A percentile compares a stretch with the other conserved stretches of the same genome.
These are phyloP conservation scores for Chaetoceros muelleri DNA, from an alignment of 108 stramenopile genomes.

Conservation along the genomic window DNA sequence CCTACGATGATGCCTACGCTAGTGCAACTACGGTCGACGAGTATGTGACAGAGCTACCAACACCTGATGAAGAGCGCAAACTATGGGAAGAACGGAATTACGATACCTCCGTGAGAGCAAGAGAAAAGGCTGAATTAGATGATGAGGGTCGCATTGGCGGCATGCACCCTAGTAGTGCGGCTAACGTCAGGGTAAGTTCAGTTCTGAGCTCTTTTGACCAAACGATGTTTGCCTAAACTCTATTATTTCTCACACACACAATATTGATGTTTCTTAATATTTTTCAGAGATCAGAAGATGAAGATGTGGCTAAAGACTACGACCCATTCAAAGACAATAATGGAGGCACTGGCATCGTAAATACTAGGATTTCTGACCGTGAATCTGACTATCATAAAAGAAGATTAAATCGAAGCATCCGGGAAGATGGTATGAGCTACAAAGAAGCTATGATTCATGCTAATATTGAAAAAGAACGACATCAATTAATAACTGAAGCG, in stretches of 20 bases:
- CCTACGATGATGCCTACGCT: slow-evolving; percentile 38
- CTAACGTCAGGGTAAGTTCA: neutral
- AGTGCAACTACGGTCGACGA: slow-evolving; percentile 12
- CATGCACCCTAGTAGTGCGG: slow-evolving; percentile 1
- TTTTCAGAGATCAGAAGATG: slow-evolving; percentile 7
- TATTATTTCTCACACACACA: neutral
- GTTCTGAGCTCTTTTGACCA: neutral
- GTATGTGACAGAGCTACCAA: slow-evolving; percentile 30
- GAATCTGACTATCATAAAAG: slow-evolving; percentile 86
- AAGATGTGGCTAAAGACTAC: slow-evolving; percentile 32
- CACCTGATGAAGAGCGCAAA: slow-evolving; percentile 29
- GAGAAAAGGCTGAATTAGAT: slow-evolving; percentile 16
- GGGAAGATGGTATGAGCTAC: slow-evolving; percentile 70
- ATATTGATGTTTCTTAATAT: neutral
- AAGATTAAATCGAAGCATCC: slow-evolving; percentile 56
- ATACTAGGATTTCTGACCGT: slow-evolving; percentile 74
- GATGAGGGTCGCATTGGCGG: slow-evolving; percentile 23
- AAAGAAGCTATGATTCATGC: slow-evolving; percentile 83
- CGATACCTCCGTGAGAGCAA: slow-evolving; percentile 5
- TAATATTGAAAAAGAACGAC: slow-evolving; percentile 51
- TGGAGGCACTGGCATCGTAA: slow-evolving; percentile 65
- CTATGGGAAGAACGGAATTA: too few species aligned
- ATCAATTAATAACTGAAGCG: slow-evolving; percentile 51
- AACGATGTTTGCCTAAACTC: neutral
- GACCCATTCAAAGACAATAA: slow-evolving; percentile 57